Percentiles rank a stretch among this genome's conserved stretches.
Evolutionary conservation across 1,139 yeast species (phyloP).

Genomic region (Lodderomyces margitis): DNA sequence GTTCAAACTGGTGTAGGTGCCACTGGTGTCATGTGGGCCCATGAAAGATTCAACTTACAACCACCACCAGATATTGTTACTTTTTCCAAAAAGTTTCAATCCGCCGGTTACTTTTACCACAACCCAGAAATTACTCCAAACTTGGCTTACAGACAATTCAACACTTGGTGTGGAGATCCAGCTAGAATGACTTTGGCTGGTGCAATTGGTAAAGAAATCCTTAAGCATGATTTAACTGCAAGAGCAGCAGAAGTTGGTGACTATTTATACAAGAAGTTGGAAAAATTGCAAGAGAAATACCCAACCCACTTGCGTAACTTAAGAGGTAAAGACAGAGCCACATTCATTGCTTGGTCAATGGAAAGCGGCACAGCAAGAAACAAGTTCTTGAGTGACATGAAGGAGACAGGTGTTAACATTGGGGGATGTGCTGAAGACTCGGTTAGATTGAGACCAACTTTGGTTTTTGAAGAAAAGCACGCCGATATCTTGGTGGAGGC

Average conservation of each 20-base stretch:
- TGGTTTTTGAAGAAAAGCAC: constrained; percentile 72
- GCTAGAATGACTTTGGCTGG: constrained; percentile 72
- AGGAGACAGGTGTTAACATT: constrained; percentile 63
- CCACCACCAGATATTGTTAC: constrained; percentile 81
- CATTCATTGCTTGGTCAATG: constrained; percentile 78
- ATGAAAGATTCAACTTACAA: constrained; percentile 72
- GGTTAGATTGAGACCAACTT: constrained; percentile 74
- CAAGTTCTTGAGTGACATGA: constrained; percentile 55
- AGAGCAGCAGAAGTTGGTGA: constrained; percentile 60
- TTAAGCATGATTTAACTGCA: constrained; percentile 55
- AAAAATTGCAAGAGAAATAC: constrained; percentile 47
- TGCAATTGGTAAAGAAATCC: constrained; percentile 63
- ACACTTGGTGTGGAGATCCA: constrained; percentile 93
- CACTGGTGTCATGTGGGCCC: constrained; percentile 84
- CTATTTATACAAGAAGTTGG: constrained; percentile 56
- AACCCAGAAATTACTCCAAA: constrained; percentile 69
- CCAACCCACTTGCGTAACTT: constrained; percentile 53
- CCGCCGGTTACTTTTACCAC: constrained; percentile 80
- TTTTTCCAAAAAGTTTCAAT: constrained; percentile 81
- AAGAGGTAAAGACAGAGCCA: constrained; percentile 74
- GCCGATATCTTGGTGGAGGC: constrained; percentile 61
- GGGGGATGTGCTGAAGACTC: constrained; percentile 80
- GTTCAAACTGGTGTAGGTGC: constrained; percentile 90
- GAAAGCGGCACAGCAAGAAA: constrained; percentile 54
- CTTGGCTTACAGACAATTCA: constrained; percentile 77